Percentiles rank a stretch among this genome's conserved stretches.
Conservation (phyloP, 805 yeast genomes). For the Saccharomycopsis javanensis region DNA sequence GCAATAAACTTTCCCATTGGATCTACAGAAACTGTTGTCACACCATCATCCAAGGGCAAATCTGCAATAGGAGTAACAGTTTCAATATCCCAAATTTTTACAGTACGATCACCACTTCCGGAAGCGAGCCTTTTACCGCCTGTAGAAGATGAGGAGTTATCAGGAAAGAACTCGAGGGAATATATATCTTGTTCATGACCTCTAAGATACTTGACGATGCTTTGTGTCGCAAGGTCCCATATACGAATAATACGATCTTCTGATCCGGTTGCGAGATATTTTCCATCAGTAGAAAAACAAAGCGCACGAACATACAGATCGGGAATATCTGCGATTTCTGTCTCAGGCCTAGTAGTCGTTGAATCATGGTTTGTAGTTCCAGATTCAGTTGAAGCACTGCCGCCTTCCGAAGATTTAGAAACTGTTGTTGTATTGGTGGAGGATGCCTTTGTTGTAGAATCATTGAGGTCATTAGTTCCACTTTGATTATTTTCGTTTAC, state of each 20-base stretch:
- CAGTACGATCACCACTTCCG: slow-evolving; percentile 95
- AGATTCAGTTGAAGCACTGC: slow-evolving; percentile 13
- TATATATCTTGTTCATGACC: slow-evolving; percentile 98
- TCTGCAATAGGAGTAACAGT: slow-evolving; percentile 85
- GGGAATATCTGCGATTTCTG: slow-evolving; percentile 36
- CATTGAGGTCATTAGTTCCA: background rate
- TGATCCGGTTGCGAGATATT: slow-evolving; percentile 63
- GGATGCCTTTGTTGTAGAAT: background rate
- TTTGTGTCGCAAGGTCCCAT: slow-evolving; percentile 84
- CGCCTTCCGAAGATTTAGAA: slow-evolving; percentile 3
- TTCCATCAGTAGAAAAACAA: slow-evolving; percentile 91
- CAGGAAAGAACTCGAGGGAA: slow-evolving; percentile 89
- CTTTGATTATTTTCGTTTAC: slow-evolving; percentile 65
- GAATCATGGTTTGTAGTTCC: background rate
- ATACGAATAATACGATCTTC: slow-evolving; percentile 86
- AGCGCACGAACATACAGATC: slow-evolving; percentile 92
- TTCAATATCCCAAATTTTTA: slow-evolving; percentile 90
- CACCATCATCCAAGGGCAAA: slow-evolving; percentile 91
- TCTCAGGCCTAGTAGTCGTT: slow-evolving; percentile 18
- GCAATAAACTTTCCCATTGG: slow-evolving; percentile 93
- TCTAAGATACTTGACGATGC: slow-evolving; percentile 73
- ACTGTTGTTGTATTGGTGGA: background rate
- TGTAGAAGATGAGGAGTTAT: slow-evolving; percentile 23
- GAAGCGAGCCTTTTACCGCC: slow-evolving; percentile 80
- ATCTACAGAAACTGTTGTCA: slow-evolving; percentile 93